These are phyloP conservation scores for Camellia japonica DNA, from an alignment of 148 eudicot genomes.

Conservation along the genomic window DNA sequence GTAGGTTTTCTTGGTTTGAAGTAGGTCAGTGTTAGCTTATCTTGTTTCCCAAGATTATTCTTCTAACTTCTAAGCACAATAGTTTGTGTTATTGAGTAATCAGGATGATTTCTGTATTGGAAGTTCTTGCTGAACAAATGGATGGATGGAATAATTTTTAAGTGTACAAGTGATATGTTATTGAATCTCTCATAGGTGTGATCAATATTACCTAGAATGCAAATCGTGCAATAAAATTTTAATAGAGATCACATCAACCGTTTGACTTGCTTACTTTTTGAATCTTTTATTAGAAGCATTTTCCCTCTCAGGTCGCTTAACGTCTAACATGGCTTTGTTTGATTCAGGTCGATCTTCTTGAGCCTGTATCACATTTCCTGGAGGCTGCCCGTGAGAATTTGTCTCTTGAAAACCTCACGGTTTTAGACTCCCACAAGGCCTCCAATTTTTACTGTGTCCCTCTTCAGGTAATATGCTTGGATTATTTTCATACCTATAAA, in stretches of 20 bases:
- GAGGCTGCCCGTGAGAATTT: conserved; percentile 78
- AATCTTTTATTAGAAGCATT: neutral
- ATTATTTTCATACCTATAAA: neutral
- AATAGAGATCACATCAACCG: neutral
- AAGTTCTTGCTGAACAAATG: neutral
- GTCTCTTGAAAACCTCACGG: conserved; percentile 52
- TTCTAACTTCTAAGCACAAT: neutral
- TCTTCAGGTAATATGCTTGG: conserved; percentile 61
- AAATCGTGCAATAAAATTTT: neutral
- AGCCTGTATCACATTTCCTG: conserved; percentile 93
- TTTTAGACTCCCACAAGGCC: conserved; percentile 57
- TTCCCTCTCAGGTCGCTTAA: conserved; percentile 4
- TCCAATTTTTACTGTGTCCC: conserved; percentile 80
- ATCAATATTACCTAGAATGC: neutral
- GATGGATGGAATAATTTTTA: neutral
- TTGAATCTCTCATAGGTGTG: neutral
- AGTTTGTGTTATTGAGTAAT: neutral
- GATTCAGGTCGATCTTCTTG: conserved; percentile 88
- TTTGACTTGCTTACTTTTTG: neutral
- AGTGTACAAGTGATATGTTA: neutral
- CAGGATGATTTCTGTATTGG: neutral
- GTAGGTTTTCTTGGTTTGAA: neutral
- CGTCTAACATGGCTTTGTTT: conserved; percentile 9
- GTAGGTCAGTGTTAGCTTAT: neutral
- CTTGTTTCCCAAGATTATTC: neutral